A percentile compares a stretch with the other conserved stretches of the same genome.
Conservation (phyloP, 352 stramenopile species). For the Phytopythium oedochilum region DNA sequence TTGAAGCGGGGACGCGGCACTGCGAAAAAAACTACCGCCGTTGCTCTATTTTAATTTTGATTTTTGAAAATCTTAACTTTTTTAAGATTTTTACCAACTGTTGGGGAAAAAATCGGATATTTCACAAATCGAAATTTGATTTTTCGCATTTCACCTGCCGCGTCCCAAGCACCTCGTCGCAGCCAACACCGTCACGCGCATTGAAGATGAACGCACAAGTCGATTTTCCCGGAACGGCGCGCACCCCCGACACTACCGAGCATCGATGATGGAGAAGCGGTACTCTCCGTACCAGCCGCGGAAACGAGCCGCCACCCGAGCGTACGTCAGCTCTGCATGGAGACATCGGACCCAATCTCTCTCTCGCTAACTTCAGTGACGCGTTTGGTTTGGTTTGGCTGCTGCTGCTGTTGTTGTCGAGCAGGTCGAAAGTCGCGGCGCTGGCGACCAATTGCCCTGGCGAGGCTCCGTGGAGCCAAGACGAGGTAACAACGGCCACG, state of each 20-base stretch:
- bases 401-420: neutral
- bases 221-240: slow-evolving; percentile 1
- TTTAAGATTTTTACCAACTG: no score
- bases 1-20: no score
- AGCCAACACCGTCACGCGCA: no score
- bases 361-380: neutral
- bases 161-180: no score
- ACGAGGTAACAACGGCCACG: slow-evolving; percentile 49
- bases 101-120: no score
- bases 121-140: no score
- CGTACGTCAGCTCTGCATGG: slow-evolving; percentile 21
- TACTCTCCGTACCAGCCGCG: slow-evolving; percentile 17
- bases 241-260: neutral
- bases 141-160: neutral
- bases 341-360: neutral
- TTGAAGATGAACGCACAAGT: neutral
- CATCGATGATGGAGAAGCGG: slow-evolving; percentile 14
- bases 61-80: no score
- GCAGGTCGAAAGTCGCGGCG: slow-evolving; percentile 11
- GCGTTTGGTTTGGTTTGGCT: neutral
- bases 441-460: neutral
- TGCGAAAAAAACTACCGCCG: no score
- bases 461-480: slow-evolving; percentile 24
- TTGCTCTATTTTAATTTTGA: no score
- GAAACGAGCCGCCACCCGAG: slow-evolving; percentile 20